These are phyloP conservation scores for Adiantum capillusveneris DNA, from an alignment of 75 land plant genomes.

Conservation along the genomic window DNA sequence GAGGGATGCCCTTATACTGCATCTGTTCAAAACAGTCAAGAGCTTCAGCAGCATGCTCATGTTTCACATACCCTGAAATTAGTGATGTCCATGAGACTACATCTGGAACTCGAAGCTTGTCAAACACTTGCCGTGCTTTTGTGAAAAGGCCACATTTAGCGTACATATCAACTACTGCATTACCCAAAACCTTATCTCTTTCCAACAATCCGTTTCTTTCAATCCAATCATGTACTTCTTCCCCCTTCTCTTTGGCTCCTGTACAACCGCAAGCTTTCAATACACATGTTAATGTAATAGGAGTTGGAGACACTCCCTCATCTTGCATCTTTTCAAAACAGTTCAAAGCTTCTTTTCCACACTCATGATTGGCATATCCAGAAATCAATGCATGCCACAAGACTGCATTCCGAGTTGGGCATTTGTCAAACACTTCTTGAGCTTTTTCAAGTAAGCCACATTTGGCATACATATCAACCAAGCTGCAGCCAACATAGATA, in stretches of 20 bases:
- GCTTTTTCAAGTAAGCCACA: conserved; percentile 9
- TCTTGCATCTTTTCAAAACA: conserved; percentile 43
- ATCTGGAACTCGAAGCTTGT: neutral
- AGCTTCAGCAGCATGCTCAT: conserved; percentile 21
- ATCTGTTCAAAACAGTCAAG: conserved; percentile 27
- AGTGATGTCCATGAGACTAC: conserved; percentile 16
- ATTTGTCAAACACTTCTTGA: conserved; percentile 2
- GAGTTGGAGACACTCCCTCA: conserved; percentile 18
- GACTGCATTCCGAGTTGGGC: neutral
- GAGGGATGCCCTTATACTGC: conserved; percentile 24
- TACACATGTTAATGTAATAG: conserved; percentile 31
- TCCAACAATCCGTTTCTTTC: neutral
- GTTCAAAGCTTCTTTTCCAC: conserved; percentile 14
- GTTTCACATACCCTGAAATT: conserved; percentile 11
- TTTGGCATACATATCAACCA: conserved; percentile 16
- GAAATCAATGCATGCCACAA: conserved; percentile 15
- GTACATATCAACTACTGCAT: conserved; percentile 50
- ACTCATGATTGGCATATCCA: conserved; percentile 14
- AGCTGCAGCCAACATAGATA: conserved; percentile 3
- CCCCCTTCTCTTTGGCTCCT: conserved; percentile 1
- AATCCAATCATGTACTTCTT: conserved; percentile 3
- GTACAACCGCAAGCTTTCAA: conserved; percentile 27
- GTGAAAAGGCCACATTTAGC: conserved; percentile 35
- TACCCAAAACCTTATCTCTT: conserved; percentile 26
- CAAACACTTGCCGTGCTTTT: conserved; percentile 5